phyloP scores from a whole-genome alignment of 176 grass and related monocot genomes.

The Oryza australiensis region DNA sequence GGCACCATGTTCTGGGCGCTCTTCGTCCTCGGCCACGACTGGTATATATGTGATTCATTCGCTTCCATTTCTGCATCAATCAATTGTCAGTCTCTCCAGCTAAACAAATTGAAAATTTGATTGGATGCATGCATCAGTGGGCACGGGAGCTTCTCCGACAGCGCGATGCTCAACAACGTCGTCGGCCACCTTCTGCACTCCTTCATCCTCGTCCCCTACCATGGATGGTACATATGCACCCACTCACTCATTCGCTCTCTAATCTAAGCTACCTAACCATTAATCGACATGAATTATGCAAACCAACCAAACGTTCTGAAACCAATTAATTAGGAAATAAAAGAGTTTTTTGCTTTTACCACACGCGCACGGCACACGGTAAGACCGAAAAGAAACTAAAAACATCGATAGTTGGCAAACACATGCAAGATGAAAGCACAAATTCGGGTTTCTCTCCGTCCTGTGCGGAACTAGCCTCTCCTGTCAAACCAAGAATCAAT shows the following conservation, averaged over 20 bases:
- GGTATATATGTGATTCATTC: not conserved
- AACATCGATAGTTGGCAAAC: not conserved
- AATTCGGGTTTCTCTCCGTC: too few species aligned
- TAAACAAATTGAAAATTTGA: too few species aligned
- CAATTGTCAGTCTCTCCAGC: too few species aligned
- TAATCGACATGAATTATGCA: too few species aligned
- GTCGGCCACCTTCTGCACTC: conserved; percentile 76
- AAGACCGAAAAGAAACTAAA: not conserved
- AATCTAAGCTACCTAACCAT: too few species aligned
- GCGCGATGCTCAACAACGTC: conserved; percentile 49
- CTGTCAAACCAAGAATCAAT: too few species aligned
- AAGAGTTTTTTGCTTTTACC: too few species aligned
- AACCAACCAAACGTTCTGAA: not conserved
- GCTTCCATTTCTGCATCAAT: conserved; percentile 30
- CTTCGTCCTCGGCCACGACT: conserved; percentile 94
- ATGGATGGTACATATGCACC: conserved; percentile 63
- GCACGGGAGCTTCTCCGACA: conserved; percentile 85
- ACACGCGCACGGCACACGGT: too few species aligned
- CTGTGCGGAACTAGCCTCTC: too few species aligned
- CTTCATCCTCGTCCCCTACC: conserved; percentile 79
- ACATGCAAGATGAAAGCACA: too few species aligned
- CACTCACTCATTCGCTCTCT: too few species aligned
- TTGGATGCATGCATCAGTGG: conserved; percentile 37
- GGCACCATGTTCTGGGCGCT: conserved; percentile 98
- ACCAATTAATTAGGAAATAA: not conserved